Base-by-base conservation (phyloP, 495 filamentous ascomycete species). In the Penicillium steckii region DNA sequence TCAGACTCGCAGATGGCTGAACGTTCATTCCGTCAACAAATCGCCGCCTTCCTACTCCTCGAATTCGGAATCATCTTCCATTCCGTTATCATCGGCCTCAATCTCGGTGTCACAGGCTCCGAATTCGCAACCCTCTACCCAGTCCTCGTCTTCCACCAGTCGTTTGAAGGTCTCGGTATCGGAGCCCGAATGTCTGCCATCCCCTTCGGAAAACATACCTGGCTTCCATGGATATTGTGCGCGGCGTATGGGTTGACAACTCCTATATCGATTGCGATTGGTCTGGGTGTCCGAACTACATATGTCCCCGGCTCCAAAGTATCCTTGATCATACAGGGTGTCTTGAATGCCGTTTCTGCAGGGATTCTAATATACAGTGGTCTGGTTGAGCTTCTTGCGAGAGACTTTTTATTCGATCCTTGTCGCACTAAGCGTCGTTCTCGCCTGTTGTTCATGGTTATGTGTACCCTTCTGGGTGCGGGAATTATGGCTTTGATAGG, bases 61-160 rank as follows among this genome's bases (percentile, higher is more conserved):
- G 86, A 89, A 57, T 89, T 87, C 55, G 86, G 86, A 19, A 80
- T 89, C 48, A 77, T 89, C 42, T 88, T 89, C 60, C 86, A 89
- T 66, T 86, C 82, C 46, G 77, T 89, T 40, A 86, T 89, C 64
- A 85, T 89, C 37, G 86, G 86, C 12, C 74, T 89, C 1, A 87
- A 83, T 3, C 82, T 89, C 4, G 85, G 82, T 9, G 84, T 87
- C 10, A 68, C 81, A 0, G 84, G 84, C 22, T 53, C 72, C 0
- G 80, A 88, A 42, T 87, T 90, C 65, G 73, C 67, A 18, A 76
- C 86, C 2, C 76, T 90, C 12, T 88, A 86, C 60, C 72, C 85
- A 27, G 86, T 89, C 9, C 73, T 90, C 6, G 79, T 82, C 41
- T 89, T 65, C 49, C 62, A 65, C 15, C 62, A 65, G 22, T 62